Percentiles rank a stretch among this genome's conserved stretches.
These are phyloP conservation scores for Pelagophyceae sp. DNA, from an alignment of 352 stramenopile species.

Conservation along the genomic window DNA sequence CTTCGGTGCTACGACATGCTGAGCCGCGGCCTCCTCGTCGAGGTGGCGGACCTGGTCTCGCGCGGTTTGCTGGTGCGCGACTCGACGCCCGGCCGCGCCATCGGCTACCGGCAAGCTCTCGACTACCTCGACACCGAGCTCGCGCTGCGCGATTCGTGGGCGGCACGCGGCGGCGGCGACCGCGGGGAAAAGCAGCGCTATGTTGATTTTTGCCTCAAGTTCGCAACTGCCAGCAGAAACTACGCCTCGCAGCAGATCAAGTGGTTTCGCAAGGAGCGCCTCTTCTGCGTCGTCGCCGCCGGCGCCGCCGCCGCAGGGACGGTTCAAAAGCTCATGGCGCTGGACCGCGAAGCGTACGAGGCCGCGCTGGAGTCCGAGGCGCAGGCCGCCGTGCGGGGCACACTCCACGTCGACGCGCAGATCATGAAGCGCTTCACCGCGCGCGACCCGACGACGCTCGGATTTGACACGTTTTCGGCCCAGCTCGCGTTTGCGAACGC, in stretches of 20 bases:
- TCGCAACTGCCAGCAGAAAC: constrained; percentile 50
- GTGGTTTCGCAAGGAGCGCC: constrained; percentile 56
- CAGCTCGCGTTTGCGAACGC: too few relatives aligned
- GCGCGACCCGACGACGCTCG: too few relatives aligned
- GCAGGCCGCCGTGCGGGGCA: too few relatives aligned
- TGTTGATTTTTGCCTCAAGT: constrained; percentile 49
- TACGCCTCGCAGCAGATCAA: constrained; percentile 63
- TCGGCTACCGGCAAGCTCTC: constrained; percentile 59
- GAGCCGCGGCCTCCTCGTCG: constrained; percentile 41
- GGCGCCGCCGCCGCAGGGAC: neutral
- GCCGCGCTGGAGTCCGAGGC: too few relatives aligned
- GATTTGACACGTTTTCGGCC: too few relatives aligned
- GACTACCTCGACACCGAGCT: constrained; percentile 44
- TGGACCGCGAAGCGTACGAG: too few relatives aligned
- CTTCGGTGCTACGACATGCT: constrained; percentile 57
- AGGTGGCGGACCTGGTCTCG: constrained; percentile 42
- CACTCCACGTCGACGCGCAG: too few relatives aligned
- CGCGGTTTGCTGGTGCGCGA: constrained; percentile 40
- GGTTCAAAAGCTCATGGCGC: too few relatives aligned
- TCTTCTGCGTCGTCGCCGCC: constrained; percentile 53
- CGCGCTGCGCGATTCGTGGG: too few relatives aligned
- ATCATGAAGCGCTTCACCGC: too few relatives aligned
- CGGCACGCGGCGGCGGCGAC: constrained; percentile 14
- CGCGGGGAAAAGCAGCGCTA: constrained; percentile 41
- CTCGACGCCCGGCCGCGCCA: constrained; percentile 41